Percentiles rank a stretch among this genome's conserved stretches.
These are phyloP conservation scores for Coemansia sp. DNA, from an alignment of 192 early-diverging fungal species.

Conservation along the genomic window DNA sequence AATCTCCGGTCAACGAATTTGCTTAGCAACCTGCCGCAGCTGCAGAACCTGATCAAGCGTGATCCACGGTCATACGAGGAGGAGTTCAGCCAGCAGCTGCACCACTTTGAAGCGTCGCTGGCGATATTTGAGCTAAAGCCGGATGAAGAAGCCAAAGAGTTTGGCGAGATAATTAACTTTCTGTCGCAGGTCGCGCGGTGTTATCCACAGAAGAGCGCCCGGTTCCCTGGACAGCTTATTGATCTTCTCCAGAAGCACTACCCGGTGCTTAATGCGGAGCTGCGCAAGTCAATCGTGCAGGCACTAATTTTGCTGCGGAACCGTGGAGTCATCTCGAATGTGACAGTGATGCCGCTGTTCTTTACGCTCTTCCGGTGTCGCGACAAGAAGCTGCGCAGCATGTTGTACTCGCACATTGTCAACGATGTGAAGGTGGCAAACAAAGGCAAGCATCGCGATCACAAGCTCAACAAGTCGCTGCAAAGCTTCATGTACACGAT, in stretches of 20 bases:
- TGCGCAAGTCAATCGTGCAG: constrained; percentile 87
- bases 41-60: constrained; percentile 97
- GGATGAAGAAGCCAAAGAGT: constrained; percentile 71
- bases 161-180: constrained; percentile 89
- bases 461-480: constrained; percentile 95
- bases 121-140: constrained; percentile 90
- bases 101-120: constrained; percentile 88
- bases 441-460: constrained; percentile 86
- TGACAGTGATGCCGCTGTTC: constrained; percentile 81
- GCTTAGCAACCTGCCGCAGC: constrained; percentile 83
- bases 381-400: constrained; percentile 87
- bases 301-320: constrained; percentile 88
- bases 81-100: constrained; percentile 91
- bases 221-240: constrained; percentile 84
- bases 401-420: constrained; percentile 93
- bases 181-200: constrained; percentile 85
- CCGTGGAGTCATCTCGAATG: constrained; percentile 70
- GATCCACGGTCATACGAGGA: constrained; percentile 90
- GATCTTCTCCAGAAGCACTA: constrained; percentile 80
- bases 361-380: constrained; percentile 93
- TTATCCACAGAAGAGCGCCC: constrained; percentile 78
- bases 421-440: constrained; percentile 94
- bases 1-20: constrained; percentile 38
- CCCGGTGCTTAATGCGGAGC: constrained; percentile 75
- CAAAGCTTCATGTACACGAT: constrained; percentile 99